Conservation (phyloP, 2,329 filamentous ascomycete genomes). For the Colletotrichum orbiculare region DNA sequence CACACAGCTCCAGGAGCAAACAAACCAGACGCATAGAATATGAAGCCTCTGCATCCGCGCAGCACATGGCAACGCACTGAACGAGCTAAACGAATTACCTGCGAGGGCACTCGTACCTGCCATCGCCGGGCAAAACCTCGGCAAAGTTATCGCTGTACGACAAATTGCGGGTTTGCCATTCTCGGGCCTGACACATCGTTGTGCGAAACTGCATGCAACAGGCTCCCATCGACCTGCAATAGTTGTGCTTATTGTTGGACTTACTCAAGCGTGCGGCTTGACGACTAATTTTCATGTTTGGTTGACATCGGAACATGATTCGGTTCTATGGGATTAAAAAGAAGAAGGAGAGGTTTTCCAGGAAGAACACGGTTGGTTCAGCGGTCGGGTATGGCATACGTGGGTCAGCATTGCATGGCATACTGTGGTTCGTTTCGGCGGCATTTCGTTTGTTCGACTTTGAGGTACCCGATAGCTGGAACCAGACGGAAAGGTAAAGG, state of each 20-base stretch:
- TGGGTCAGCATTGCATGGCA: slow-evolving; percentile 36
- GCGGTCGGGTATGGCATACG: slow-evolving; percentile 31
- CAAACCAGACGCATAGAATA: too few species aligned
- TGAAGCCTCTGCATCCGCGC: too few species aligned
- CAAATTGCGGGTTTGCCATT: neutral
- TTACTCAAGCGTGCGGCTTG: slow-evolving; percentile 33
- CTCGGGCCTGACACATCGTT: neutral
- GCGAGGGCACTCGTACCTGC: neutral
- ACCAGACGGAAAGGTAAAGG: neutral
- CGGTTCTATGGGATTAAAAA: slow-evolving; percentile 20
- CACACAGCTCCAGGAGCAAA: neutral
- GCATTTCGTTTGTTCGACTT: slow-evolving; percentile 13
- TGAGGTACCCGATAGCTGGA: neutral
- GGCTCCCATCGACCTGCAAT: slow-evolving; percentile 11
- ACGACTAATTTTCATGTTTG: slow-evolving; percentile 32
- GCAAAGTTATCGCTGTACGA: neutral
- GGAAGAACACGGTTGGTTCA: slow-evolving; percentile 22
- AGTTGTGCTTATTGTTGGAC: slow-evolving; percentile 27
- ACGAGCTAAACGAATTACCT: slow-evolving; percentile 18
- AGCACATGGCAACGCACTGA: neutral
- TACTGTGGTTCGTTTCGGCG: slow-evolving; percentile 26
- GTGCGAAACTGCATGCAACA: slow-evolving; percentile 11
- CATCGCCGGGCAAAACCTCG: too few species aligned
- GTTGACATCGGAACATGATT: slow-evolving; percentile 9
- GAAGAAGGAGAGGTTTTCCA: slow-evolving; percentile 23